Base-by-base conservation (phyloP, 2,329 filamentous ascomycete genomes). In the Pleoardoris graminearum region DNA sequence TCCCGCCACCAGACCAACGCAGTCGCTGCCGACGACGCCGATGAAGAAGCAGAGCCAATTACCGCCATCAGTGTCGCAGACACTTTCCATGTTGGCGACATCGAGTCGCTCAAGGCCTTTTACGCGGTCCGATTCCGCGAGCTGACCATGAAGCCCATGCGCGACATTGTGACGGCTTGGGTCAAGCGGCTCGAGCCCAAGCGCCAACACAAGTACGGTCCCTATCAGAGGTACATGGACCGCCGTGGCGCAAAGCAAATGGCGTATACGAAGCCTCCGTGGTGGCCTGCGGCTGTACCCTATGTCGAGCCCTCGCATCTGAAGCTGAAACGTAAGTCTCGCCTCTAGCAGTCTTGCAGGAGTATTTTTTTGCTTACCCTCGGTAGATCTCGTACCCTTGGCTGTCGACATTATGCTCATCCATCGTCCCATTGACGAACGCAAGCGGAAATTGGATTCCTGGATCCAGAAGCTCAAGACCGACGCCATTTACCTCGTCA, bases 261-360 rank as follows among this genome's bases (percentile, higher is more conserved):
- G 14, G 32, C 33, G 46, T 52, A 36, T n/a, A 36, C 14, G 22
- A 59, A 55, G 6, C 63, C 68, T 7, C 62, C 60, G 3, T 70
- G 68, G 68, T 72, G 69, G 69, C 68, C 69, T 11, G 30, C 30
- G 1, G 51, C 60, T 27, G 59, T 69, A 11, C 61, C 54, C 6
- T 71, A 70, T 43, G 58, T 58, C n/a, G 69, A 72, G 35, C 68
- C 69, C 6, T 65, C 69, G 2, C 69, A 72, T 38, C 55, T 72
- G 7, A 62, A 62, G 36, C 61, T 63, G 32, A 33, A 57, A n/a
- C 53, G 69, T 68, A 61, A 53, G 61, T 49, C 7, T 36, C 10
- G 16, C 27, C 32, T 12, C 11, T 42, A 22, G n/a, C 3, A 8
- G 7, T 19, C 3, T 7, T 21, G 11, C 23, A 27, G 5, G 11